These are phyloP conservation scores for Spergularia bocconei DNA, from an alignment of 148 eudicot species.

Conservation along the genomic window DNA sequence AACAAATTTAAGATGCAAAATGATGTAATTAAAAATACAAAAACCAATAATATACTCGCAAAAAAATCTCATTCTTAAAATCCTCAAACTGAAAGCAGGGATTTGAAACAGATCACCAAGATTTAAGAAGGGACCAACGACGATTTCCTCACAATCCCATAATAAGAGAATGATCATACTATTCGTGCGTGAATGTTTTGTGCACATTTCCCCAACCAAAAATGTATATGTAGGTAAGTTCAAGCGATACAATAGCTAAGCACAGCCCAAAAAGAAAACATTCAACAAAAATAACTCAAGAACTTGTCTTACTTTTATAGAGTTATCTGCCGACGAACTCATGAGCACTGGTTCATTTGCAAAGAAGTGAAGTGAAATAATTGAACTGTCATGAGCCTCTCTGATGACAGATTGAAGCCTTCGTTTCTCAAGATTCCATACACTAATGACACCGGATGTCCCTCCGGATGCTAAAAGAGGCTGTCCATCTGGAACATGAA, in stretches of 20 bases:
- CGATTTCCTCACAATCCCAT: too few relatives aligned
- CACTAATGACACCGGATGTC: constrained; percentile 87
- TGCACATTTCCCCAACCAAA: not conserved
- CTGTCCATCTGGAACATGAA: constrained; percentile 59
- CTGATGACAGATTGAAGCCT: constrained; percentile 87
- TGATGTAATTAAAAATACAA: not conserved
- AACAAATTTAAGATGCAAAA: not conserved
- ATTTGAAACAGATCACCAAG: too few relatives aligned
- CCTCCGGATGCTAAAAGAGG: constrained; percentile 98
- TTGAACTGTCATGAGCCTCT: constrained; percentile 89
- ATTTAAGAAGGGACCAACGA: too few relatives aligned
- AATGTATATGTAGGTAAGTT: not conserved
- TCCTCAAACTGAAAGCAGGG: too few relatives aligned
- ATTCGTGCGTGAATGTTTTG: not conserved
- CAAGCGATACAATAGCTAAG: not conserved
- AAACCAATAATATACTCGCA: not conserved
- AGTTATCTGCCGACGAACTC: constrained; percentile 95
- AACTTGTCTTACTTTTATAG: constrained; percentile 58
- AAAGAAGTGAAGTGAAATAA: constrained; percentile 82
- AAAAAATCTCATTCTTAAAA: too few relatives aligned
- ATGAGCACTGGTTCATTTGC: constrained; percentile 90
- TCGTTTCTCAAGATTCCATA: constrained; percentile 98
- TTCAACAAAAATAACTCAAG: not conserved
- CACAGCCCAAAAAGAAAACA: not conserved
- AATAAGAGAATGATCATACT: too few relatives aligned